phyloP scores from a whole-genome alignment of 208 protist species.

The Acanthamoeba healyi region DNA sequence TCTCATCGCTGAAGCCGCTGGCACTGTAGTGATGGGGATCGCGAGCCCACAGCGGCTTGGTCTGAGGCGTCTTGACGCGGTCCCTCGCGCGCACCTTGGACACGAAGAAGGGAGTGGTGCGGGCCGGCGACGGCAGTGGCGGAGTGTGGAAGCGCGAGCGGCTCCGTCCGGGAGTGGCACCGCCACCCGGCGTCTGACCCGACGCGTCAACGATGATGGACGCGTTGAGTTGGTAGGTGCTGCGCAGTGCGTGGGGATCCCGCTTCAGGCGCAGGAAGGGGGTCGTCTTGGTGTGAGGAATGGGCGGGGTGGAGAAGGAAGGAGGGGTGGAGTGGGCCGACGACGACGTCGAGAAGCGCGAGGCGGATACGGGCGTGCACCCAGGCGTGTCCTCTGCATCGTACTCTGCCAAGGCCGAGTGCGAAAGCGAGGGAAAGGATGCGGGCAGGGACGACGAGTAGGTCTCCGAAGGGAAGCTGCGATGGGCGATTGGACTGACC shows the following conservation, averaged over 20 bases:
- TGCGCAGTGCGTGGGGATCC: not conserved
- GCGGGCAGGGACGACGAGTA: not conserved
- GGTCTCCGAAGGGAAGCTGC: not conserved
- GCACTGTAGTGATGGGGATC: not conserved
- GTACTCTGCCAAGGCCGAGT: too few species aligned
- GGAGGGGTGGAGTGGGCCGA: not conserved
- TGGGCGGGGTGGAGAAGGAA: slow-evolving; percentile 5
- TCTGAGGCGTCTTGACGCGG: not conserved
- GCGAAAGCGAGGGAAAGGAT: not conserved
- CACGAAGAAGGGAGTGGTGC: slow-evolving; percentile 22
- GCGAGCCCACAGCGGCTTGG: not conserved
- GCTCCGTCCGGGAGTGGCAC: not conserved
- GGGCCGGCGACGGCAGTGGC: not conserved
- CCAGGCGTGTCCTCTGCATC: too few species aligned
- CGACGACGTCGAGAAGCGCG: not conserved
- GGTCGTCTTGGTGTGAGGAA: slow-evolving; percentile 4
- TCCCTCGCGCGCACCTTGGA: not conserved
- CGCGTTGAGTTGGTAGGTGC: not conserved
- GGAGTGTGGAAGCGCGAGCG: not conserved
- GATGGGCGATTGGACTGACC: not conserved
- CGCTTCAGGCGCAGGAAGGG: slow-evolving; percentile 14
- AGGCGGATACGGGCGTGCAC: too few species aligned
- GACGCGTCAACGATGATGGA: not conserved
- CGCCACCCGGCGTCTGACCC: not conserved
- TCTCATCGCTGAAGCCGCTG: not conserved